A percentile compares a stretch with the other conserved stretches of the same genome.
Evolutionary conservation across 352 stramenopile species (phyloP).

Genomic region (Thalassiosira exigua): DNA sequence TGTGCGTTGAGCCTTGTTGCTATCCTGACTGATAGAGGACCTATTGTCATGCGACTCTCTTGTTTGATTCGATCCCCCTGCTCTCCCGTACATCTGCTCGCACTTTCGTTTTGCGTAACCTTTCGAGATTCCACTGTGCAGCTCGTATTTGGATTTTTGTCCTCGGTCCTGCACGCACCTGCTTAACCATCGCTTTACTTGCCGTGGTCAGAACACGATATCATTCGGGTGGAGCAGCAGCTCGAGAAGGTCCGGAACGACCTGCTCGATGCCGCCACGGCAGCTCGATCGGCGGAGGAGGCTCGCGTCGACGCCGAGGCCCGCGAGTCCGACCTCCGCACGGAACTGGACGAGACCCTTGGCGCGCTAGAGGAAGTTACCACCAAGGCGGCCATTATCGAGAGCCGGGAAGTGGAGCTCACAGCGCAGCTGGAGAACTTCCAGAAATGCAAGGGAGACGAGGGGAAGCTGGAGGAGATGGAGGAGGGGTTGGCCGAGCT

Average conservation of each 20-base stretch:
- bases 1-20: no score
- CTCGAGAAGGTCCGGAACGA: slow-evolving; percentile 54
- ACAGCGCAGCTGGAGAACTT: slow-evolving; percentile 10
- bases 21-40: no score
- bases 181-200: no score
- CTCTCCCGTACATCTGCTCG: no score
- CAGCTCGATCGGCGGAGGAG: slow-evolving; percentile 45
- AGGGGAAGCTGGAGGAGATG: slow-evolving; percentile 10
- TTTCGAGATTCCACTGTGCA: no score
- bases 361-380: slow-evolving; percentile 25
- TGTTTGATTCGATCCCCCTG: no score
- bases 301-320: slow-evolving; percentile 40
- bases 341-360: slow-evolving; percentile 37
- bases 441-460: neutral
- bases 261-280: slow-evolving; percentile 46
- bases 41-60: no score
- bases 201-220: no score
- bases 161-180: no score
- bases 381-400: slow-evolving; percentile 26
- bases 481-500: slow-evolving; percentile 32
- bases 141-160: no score
- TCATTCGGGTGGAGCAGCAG: slow-evolving; percentile 48
- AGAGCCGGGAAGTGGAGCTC: slow-evolving; percentile 40
- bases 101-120: no score
- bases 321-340: slow-evolving; percentile 19